Evolutionary conservation across 495 filamentous ascomycete genomes (phyloP).

Genomic region (Podospora anserina): DNA sequence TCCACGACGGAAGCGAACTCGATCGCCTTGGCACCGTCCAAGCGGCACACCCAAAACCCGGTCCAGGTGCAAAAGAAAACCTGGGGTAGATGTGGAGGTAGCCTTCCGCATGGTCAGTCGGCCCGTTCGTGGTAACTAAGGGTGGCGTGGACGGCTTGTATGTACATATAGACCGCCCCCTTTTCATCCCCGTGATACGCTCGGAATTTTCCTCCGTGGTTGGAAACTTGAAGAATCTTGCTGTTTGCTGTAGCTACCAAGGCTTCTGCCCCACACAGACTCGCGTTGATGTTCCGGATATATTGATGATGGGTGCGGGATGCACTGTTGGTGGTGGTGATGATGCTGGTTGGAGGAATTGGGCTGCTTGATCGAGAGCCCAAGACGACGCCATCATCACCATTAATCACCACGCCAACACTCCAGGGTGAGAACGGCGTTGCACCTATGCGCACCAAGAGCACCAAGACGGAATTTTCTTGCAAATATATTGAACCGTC

Average conservation of each 20-base stretch:
- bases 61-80: neutral
- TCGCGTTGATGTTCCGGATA: neutral
- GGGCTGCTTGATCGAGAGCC: neutral
- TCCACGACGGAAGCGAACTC: slow-evolving; percentile 6
- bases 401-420: neutral
- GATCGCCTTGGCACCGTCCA: slow-evolving; percentile 3
- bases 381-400: neutral
- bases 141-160: neutral
- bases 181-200: neutral
- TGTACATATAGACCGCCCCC: neutral
- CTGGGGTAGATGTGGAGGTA: neutral
- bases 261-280: neutral
- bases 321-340: neutral
- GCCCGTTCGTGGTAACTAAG: neutral
- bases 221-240: neutral
- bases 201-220: neutral
- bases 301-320: neutral
- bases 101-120: neutral
- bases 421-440: neutral
- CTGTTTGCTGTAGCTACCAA: neutral
- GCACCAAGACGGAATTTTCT: neutral
- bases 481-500: neutral
- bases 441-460: neutral
- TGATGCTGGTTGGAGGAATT: neutral
- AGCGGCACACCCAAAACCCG: neutral